Evolutionary conservation across 2,329 filamentous ascomycete species (phyloP), one percentile per base, ranked within the genome.

Genomic region (Trichoderma harzianum): DNA sequence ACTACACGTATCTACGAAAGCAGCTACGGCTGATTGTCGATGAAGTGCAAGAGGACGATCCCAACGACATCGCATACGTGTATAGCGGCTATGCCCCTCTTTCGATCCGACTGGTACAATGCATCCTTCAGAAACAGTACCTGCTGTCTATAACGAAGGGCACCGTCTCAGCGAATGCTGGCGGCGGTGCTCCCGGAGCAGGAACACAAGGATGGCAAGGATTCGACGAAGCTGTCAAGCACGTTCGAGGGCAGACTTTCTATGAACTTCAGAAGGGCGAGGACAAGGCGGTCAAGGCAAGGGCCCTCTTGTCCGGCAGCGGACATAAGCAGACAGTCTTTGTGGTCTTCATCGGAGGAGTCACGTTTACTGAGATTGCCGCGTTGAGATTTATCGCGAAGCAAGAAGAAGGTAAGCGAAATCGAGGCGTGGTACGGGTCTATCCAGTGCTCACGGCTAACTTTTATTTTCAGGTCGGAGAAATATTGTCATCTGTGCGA

Each of bases 11-110:
- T 75, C 84, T 98, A 6, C 92, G 97, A 69, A 97, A 96, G 80
- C 91, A 91, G 73, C 88, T 99, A 16, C 90, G 92, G 34, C 88
- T 99, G 18, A 97, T 98, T 79, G 92, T 98, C 70, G 96, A 99
- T 79, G 96, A 98, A 79, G 95, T 99, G 51, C 95, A 97, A 78
- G 96, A 99, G 81, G 91, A 96, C 72, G 92, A 97, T 61, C 96
- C 96, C 3, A 93, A 96, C 77, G 96, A 99, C 77, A 91, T 98
- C 73, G 92, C 95, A n/a, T 99, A 99, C 78, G 95, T 98, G 12
- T 99, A 98, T 82, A 97, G 93, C 74, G 97, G 96, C 67, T 99
- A 98, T 79, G 96, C 97, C 5, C 97, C 96, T 0, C 87, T 99
- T 14, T 97, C 93, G 58, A 89, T 98, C 69, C 91, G 96, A 18